These are phyloP conservation scores for Komagataella phaffii DNA, from an alignment of 805 yeast genomes.

Conservation along the genomic window DNA sequence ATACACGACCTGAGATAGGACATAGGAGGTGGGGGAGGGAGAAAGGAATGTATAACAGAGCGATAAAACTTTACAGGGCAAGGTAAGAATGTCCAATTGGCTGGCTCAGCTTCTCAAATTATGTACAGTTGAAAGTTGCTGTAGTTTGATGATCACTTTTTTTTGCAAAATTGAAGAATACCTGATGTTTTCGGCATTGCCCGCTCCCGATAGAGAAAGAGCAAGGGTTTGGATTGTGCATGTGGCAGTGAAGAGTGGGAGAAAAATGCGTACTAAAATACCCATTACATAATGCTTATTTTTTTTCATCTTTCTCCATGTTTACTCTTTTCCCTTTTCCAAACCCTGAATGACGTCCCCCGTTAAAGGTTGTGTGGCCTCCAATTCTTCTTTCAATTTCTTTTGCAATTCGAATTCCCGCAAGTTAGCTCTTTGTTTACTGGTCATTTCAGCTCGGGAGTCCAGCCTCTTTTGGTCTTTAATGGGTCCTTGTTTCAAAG, in stretches of 20 bases:
- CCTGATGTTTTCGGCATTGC: neutral
- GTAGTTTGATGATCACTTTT: too few species aligned
- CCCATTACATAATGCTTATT: neutral
- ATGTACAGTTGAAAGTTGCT: too few species aligned
- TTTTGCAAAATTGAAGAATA: too few species aligned
- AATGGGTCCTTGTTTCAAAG: conserved; percentile 71
- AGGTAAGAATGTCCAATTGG: neutral
- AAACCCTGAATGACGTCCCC: conserved; percentile 34
- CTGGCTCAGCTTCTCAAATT: neutral
- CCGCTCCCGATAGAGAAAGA: too few species aligned
- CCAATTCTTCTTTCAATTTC: conserved; percentile 42
- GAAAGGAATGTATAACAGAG: neutral
- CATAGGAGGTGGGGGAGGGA: neutral
- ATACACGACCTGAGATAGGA: neutral
- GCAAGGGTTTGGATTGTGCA: neutral
- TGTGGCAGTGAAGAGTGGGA: neutral
- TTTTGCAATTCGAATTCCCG: conserved; percentile 56
- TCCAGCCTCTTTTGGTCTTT: conserved; percentile 53
- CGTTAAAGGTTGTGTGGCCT: conserved; percentile 48
- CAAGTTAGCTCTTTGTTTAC: conserved; percentile 38
- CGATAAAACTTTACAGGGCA: neutral
- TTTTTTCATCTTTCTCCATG: too few species aligned
- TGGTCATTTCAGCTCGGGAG: conserved; percentile 26
- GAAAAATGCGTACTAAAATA: neutral
- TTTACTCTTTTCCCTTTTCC: conserved; percentile 9